Base-by-base conservation (phyloP, 2,329 filamentous ascomycete species). In the Alternaria sp. region DNA sequence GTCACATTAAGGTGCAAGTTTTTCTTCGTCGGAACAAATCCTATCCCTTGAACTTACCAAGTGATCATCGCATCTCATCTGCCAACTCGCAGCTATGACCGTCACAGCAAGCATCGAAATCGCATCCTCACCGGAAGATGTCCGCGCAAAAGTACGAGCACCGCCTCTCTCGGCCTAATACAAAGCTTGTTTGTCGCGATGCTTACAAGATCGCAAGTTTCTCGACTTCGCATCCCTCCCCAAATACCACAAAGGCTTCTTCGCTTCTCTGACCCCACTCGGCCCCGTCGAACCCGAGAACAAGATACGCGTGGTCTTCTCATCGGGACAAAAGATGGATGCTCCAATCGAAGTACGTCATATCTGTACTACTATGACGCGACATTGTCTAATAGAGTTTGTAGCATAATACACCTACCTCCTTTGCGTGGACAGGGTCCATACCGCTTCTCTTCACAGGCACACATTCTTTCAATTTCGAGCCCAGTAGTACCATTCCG, bases 361-460 rank as follows among this genome's bases (percentile, higher is more conserved):
- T 15, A 36, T 5, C 15, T 36, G 19, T 52, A 17, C 2, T 5
- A 17, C 12, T n/a, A 30, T 44, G 17, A 49, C 47, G 6, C 15
- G 23, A 28, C 23, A 25, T 46, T 36, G 6, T 43, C 52, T 57
- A 36, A 62, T 13, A 9, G 12, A 23, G 15, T 12, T 32, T 10
- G n/a, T 43, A 71, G 62, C 28, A 59, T 28, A 71, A 70, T 36
- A 65, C 62, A 0, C 62, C 67, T 1, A 21, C 8, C 0, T 12
- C 17, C 0, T 73, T 74, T 49, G 40, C 54, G 19, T 71, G 70
- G 70, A 60, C 47, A 0, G 68, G 71, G 9, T 32, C 21, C 4
- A 50, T 71, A 9, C 67, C 68, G 2, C 25, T 60, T 52, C 7
- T 70, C 12, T 73, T 74, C 44, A 66, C 62, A 5, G 71, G 71